phyloP scores from a whole-genome alignment of 2,329 filamentous ascomycete genomes.

The Davidsoniella virescens region DNA sequence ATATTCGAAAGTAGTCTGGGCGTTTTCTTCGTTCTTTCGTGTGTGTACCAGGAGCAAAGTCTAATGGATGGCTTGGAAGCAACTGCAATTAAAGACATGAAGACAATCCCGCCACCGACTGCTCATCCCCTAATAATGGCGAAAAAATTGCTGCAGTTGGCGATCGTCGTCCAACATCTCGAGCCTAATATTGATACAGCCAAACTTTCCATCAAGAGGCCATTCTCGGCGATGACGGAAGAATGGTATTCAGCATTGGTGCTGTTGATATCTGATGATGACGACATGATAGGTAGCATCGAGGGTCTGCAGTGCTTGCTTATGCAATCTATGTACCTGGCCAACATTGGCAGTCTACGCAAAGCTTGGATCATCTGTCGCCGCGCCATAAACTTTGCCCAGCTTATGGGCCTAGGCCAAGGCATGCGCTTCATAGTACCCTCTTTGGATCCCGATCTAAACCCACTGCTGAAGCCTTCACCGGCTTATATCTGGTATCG shows the following conservation, averaged over 20 bases:
- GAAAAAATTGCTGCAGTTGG: conserved; percentile 29
- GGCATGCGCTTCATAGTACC: conserved; percentile 22
- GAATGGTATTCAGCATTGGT: conserved; percentile 20
- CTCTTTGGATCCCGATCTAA: conserved; percentile 21
- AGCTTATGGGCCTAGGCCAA: conserved; percentile 32
- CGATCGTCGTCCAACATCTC: conserved; percentile 30
- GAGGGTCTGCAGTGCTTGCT: conserved; percentile 38
- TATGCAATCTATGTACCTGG: conserved; percentile 32
- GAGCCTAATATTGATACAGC: conserved; percentile 19
- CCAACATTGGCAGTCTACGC: conserved; percentile 36
- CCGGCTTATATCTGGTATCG: conserved; percentile 29
- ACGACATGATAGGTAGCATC: conserved; percentile 32
- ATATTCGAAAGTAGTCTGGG: conserved; percentile 18
- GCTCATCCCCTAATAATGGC: conserved; percentile 33
- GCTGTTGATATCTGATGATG: conserved; percentile 30
- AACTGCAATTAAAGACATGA: conserved; percentile 19
- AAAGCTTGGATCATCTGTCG: conserved; percentile 37
- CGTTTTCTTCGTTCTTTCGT: conserved; percentile 18
- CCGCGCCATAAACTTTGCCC: conserved; percentile 32
- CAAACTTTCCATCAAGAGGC: conserved; percentile 17
- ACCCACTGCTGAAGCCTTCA: conserved; percentile 18
- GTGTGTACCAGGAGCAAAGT: conserved; percentile 21
- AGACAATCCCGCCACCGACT: conserved; percentile 22
- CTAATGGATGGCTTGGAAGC: conserved; percentile 14
- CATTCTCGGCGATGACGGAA: conserved; percentile 18